phyloP scores from a whole-genome alignment of 305 asterid genomes.

The Ajuga reptans region DNA sequence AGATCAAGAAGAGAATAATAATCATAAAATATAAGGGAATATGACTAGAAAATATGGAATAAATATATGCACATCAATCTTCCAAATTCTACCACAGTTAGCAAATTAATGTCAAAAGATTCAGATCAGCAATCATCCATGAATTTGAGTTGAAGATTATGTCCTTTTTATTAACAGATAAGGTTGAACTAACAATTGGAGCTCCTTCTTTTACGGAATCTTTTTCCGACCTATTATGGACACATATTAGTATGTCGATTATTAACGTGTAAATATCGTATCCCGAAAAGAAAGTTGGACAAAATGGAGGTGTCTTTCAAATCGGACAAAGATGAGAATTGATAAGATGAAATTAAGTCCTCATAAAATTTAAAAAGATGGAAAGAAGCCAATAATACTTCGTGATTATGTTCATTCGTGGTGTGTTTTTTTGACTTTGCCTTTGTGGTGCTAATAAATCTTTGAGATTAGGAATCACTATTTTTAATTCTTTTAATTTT shows the following conservation, averaged over 20 bases:
- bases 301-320: background rate
- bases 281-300: too few relatives aligned
- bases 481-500: background rate
- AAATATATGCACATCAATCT: too few relatives aligned
- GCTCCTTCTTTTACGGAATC: too few relatives aligned
- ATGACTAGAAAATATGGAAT: too few relatives aligned
- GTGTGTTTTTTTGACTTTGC: background rate
- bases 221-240: too few relatives aligned
- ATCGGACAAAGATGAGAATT: background rate
- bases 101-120: background rate
- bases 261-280: too few relatives aligned
- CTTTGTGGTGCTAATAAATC: background rate
- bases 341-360: background rate
- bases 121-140: conserved; percentile 1
- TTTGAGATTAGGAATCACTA: background rate
- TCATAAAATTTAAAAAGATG: background rate
- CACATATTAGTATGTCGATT: too few relatives aligned
- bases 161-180: conserved; percentile 4
- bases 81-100: too few relatives aligned
- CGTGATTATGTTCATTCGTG: background rate
- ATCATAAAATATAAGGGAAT: too few relatives aligned
- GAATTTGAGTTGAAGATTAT: background rate
- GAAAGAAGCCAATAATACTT: too few relatives aligned
- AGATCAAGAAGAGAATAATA: too few relatives aligned
- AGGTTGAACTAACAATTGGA: conserved; percentile 5